These are phyloP conservation scores for Hypoxylon lenormandii DNA, from an alignment of 495 filamentous ascomycete genomes.

Conservation along the genomic window DNA sequence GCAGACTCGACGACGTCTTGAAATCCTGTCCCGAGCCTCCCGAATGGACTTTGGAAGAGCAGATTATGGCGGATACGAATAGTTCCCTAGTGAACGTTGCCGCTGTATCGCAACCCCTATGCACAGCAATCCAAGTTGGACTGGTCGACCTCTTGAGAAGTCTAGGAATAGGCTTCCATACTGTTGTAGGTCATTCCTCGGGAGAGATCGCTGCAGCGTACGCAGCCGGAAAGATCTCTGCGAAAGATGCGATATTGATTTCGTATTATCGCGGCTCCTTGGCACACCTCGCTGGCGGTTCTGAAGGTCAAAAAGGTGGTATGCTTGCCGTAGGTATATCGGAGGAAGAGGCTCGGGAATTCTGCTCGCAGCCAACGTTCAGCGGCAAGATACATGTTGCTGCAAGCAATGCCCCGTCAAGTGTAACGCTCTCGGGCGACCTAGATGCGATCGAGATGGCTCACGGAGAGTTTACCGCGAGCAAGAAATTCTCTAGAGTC, in stretches of 20 bases:
- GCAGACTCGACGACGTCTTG: constrained; percentile 59
- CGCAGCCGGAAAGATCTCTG: constrained; percentile 64
- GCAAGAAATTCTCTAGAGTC: constrained; percentile 56
- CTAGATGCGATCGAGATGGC: constrained; percentile 54
- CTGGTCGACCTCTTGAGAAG: constrained; percentile 60
- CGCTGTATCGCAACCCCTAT: constrained; percentile 63
- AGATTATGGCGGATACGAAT: constrained; percentile 50
- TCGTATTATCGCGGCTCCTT: constrained; percentile 59
- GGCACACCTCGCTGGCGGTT: constrained; percentile 50
- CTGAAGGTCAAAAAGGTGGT: constrained; percentile 49
- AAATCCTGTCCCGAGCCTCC: constrained; percentile 57
- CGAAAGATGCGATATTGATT: constrained; percentile 60
- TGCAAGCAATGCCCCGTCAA: constrained; percentile 56
- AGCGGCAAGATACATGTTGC: constrained; percentile 52
- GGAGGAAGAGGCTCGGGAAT: constrained; percentile 50
- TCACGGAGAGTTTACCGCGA: constrained; percentile 46
- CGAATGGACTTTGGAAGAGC: constrained; percentile 60
- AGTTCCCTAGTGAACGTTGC: constrained; percentile 54
- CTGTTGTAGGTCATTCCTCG: constrained; percentile 70
- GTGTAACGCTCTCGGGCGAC: constrained; percentile 60
- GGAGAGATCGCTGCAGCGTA: constrained; percentile 75
- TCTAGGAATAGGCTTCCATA: constrained; percentile 58
- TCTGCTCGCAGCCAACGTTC: constrained; percentile 50
- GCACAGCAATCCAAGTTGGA: constrained; percentile 67
- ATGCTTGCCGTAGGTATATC: constrained; percentile 57